These are phyloP conservation scores for Schwanniomyces etchellsii DNA, from an alignment of 1,139 yeast species.

Conservation along the genomic window DNA sequence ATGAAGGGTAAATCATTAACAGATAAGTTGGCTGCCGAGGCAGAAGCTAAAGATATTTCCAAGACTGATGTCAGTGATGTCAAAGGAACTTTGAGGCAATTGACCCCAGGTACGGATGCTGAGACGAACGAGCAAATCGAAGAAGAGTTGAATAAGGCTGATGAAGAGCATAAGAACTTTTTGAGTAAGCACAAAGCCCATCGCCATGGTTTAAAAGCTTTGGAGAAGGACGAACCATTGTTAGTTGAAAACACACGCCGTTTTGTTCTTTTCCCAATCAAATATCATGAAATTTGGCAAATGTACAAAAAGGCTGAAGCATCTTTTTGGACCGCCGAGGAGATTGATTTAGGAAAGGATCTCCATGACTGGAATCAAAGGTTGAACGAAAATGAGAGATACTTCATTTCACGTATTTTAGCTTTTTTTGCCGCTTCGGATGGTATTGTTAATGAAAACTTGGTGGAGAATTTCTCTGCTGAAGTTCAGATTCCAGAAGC, in stretches of 20 bases:
- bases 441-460: slow-evolving; percentile 95
- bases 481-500: slow-evolving; percentile 98
- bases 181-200: slow-evolving; percentile 57
- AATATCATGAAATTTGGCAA: slow-evolving; percentile 97
- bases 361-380: slow-evolving; percentile 81
- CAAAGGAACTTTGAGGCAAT: slow-evolving; percentile 8
- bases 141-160: slow-evolving; percentile 16
- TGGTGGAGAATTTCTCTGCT: slow-evolving; percentile 94
- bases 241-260: slow-evolving; percentile 82
- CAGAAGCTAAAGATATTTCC: slow-evolving; percentile 35
- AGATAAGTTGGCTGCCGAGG: slow-evolving; percentile 42
- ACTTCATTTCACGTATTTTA: slow-evolving; percentile 81
- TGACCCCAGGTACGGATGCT: slow-evolving; percentile 9
- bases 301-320: slow-evolving; percentile 99
- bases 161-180: slow-evolving; percentile 44
- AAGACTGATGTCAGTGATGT: slow-evolving; percentile 20
- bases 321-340: slow-evolving; percentile 99
- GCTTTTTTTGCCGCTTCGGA: slow-evolving; percentile 99
- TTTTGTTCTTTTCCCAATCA: slow-evolving; percentile 94
- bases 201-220: slow-evolving; percentile 64
- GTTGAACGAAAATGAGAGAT: slow-evolving; percentile 84
- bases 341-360: slow-evolving; percentile 93
- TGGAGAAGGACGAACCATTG: slow-evolving; percentile 87
- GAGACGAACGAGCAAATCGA: slow-evolving; percentile 10
- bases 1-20: slow-evolving; percentile 34